Conservation (phyloP, 2,329 filamentous ascomycete genomes). For the Diaporthe ampelina region DNA sequence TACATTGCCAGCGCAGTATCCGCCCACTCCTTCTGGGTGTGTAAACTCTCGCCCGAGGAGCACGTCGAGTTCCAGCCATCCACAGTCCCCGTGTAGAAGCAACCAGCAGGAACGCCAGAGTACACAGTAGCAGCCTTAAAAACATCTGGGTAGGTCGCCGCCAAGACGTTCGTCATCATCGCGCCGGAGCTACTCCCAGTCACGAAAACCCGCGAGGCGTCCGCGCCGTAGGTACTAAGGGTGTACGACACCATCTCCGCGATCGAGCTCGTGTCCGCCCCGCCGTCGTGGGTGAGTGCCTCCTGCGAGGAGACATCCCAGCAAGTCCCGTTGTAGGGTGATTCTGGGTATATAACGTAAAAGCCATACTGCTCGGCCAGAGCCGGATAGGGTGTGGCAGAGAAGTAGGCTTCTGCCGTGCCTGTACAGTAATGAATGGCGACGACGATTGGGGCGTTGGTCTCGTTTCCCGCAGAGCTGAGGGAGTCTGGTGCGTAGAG, state of each 20-base stretch:
- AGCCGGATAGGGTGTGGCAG: conserved; percentile 63
- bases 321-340: conserved; percentile 59
- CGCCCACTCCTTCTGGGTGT: conserved; percentile 58
- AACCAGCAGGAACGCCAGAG: conserved; percentile 68
- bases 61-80: conserved; percentile 68
- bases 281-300: conserved; percentile 64
- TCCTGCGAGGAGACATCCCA: conserved; percentile 71
- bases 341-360: conserved; percentile 65
- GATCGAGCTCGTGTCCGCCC: conserved; percentile 64
- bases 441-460: conserved; percentile 62
- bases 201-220: conserved; percentile 62
- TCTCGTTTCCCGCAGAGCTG: conserved; percentile 48
- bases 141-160: conserved; percentile 67
- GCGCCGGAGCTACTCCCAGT: conserved; percentile 63
- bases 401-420: conserved; percentile 60
- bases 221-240: conserved; percentile 61
- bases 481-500: conserved; percentile 54
- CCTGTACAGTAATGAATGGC: conserved; percentile 60
- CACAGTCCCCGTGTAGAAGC: conserved; percentile 59
- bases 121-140: conserved; percentile 66
- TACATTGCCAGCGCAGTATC: conserved; percentile 61
- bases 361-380: conserved; percentile 69
- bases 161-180: conserved; percentile 69
- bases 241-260: conserved; percentile 68
- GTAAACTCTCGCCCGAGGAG: conserved; percentile 62